Evolutionary conservation across 805 yeast genomes (phyloP).

Genomic region (Candida corydali): DNA sequence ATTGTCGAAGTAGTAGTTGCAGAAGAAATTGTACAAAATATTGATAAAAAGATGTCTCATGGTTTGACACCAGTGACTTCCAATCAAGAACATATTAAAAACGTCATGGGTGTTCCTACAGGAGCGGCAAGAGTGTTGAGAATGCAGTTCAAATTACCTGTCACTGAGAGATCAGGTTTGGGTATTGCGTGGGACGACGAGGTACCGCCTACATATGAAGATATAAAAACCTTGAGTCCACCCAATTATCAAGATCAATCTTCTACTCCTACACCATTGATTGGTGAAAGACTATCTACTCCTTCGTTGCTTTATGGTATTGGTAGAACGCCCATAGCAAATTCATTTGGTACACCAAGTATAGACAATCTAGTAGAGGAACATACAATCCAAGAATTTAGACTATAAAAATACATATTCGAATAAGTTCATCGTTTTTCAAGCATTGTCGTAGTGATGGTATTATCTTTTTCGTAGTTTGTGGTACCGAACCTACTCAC

Average conservation of each 20-base stretch:
- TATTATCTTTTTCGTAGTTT: constrained; percentile 1
- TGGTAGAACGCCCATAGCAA: constrained; percentile 37
- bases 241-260: constrained; percentile 57
- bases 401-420: constrained; percentile 13
- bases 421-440: not conserved
- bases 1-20: constrained; percentile 91
- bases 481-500: constrained; percentile 27
- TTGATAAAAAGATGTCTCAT: constrained; percentile 11
- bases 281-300: constrained; percentile 12
- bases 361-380: constrained; percentile 27
- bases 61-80: constrained; percentile 3
- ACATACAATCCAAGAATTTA: constrained; percentile 31
- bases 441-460: constrained; percentile 2
- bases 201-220: constrained; percentile 94
- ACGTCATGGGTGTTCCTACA: constrained; percentile 66
- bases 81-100: constrained; percentile 13
- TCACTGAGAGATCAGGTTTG: constrained; percentile 89
- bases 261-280: constrained; percentile 7
- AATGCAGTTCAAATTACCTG: constrained; percentile 83
- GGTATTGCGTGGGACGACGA: constrained; percentile 99
- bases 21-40: constrained; percentile 65
- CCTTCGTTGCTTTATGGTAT: constrained; percentile 38
- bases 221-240: constrained; percentile 78
- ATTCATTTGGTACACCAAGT: constrained; percentile 18
- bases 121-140: constrained; percentile 93